Percentiles rank a stretch among this genome's conserved stretches.
phyloP scores from a whole-genome alignment of 1,284 basidiomycete species.

The Polyporus tsugae region DNA sequence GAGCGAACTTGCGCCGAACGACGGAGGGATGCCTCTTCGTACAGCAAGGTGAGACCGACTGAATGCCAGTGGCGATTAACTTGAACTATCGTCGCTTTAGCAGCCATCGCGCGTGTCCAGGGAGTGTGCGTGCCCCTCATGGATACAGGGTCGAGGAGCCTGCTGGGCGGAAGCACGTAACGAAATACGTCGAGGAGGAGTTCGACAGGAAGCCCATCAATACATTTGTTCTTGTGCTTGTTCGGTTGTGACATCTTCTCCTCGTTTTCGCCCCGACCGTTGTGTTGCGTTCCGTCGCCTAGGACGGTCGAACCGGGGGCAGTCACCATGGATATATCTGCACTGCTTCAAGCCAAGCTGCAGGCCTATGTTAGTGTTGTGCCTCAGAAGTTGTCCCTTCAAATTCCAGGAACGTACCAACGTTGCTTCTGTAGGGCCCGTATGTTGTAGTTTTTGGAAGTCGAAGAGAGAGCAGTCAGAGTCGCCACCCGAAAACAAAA shows the following conservation, averaged over 20 bases:
- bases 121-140: constrained; percentile 12
- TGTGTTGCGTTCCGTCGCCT: background rate
- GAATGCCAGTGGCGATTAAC: constrained; percentile 21
- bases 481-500: background rate
- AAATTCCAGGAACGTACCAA: too few relatives aligned
- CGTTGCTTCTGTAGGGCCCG: too few relatives aligned
- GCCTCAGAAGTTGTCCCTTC: too few relatives aligned
- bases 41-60: constrained; percentile 10
- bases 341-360: too few relatives aligned
- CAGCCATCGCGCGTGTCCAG: constrained; percentile 9
- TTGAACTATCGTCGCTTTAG: constrained; percentile 9
- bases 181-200: constrained; percentile 22
- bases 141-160: constrained; percentile 17
- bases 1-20: constrained; percentile 13
- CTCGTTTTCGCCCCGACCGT: constrained; percentile 2
- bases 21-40: constrained; percentile 23
- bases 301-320: background rate
- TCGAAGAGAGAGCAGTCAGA: background rate
- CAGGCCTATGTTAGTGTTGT: too few relatives aligned
- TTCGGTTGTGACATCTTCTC: constrained; percentile 11
- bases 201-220: constrained; percentile 22
- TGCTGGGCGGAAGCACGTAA: constrained; percentile 16
- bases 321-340: background rate
- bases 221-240: background rate
- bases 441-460: background rate